Base-by-base conservation (phyloP, 2,329 filamentous ascomycete genomes). In the Verticillium nonalfalfae region DNA sequence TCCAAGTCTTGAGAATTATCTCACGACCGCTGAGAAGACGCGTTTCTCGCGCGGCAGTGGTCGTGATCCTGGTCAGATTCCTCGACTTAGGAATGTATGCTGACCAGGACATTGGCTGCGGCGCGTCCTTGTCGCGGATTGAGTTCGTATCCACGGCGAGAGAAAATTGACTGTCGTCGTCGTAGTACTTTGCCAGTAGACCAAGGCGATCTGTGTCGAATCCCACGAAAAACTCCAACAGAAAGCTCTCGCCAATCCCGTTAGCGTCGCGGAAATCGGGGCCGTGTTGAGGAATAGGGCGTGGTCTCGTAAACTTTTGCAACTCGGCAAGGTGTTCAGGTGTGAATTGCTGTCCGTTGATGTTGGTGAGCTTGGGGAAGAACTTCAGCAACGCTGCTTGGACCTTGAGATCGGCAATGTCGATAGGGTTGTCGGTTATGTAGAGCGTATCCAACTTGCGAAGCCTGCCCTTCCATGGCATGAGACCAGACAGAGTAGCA, bases 401-500 rank as follows among this genome's bases (percentile, higher is more conserved):
- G 72, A 89, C 90, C 63, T 83, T 81, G 9, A 87, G 82, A 31
- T 81, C 76, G 60, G 81, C 75, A 1, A 76, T 72, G 66, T 87
- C 85, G 63, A 96, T 85, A 0, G 92, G 91, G 67, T 96, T 97
- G 59, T 85, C 88, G 10, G 83, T 82, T 64, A 97, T 78, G 63
- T 96, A 86, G 2, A 99, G 82, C 59, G 93, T 93, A 70, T 96
- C 87, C 11, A 98, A 82, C 61, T 86, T 79, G 59, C 82, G 86
- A 70, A 98, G 93, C 60, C 90, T 91, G 70, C 87, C 85, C 63
- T 88, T 88, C 93, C 93, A 97, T 36, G 81, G 83, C 59, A 87
- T 83, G 56, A 99, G 75, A 10, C 85, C 83, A 61, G 86, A 84
- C 58, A 92, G 75, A 59, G 84, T 85, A 62, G 82, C 80, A 68